Conservation (phyloP, 768 basidiomycete species). For the Panaeolus cyanescens region DNA sequence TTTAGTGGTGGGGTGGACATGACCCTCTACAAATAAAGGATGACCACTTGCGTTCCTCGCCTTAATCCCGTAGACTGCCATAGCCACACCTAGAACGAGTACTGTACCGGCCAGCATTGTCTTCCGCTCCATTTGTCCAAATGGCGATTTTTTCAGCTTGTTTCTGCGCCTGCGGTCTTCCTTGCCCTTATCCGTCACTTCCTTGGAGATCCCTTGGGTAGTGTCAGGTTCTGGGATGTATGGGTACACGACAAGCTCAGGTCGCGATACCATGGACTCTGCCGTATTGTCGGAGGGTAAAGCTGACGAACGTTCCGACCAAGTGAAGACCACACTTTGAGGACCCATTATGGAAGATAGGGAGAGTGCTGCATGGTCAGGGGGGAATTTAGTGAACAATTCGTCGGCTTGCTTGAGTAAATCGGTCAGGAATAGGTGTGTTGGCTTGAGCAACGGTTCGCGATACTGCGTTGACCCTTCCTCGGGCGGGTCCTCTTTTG, state of each 20-base stretch:
- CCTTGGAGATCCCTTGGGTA: slow-evolving; percentile 17
- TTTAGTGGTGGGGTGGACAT: slow-evolving; percentile 16
- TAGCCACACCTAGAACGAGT: slow-evolving; percentile 67
- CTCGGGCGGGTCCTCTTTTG: neutral
- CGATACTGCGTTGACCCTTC: neutral
- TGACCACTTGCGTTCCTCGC: slow-evolving; percentile 22
- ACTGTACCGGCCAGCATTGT: slow-evolving; percentile 66
- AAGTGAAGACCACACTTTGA: slow-evolving; percentile 75
- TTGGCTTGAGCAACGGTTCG: slow-evolving; percentile 17
- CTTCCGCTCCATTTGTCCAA: slow-evolving; percentile 33
- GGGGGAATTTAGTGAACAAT: slow-evolving; percentile 60
- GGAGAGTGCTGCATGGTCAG: slow-evolving; percentile 52
- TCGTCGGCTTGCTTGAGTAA: slow-evolving; percentile 61
- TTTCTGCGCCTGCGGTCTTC: slow-evolving; percentile 23
- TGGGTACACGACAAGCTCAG: slow-evolving; percentile 60
- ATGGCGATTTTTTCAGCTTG: slow-evolving; percentile 22
- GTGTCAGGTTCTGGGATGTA: slow-evolving; percentile 21
- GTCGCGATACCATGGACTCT: slow-evolving; percentile 57
- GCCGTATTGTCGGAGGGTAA: slow-evolving; percentile 57
- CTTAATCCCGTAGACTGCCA: slow-evolving; percentile 57
- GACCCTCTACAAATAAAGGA: slow-evolving; percentile 21
- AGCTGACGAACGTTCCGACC: slow-evolving; percentile 51
- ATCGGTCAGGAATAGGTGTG: slow-evolving; percentile 42
- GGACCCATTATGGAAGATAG: slow-evolving; percentile 73
- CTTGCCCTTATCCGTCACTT: slow-evolving; percentile 13